Percentiles rank a stretch among this genome's conserved stretches.
These are phyloP conservation scores for Cladosporium sp. DNA, from an alignment of 2,329 filamentous ascomycete genomes.

Conservation along the genomic window DNA sequence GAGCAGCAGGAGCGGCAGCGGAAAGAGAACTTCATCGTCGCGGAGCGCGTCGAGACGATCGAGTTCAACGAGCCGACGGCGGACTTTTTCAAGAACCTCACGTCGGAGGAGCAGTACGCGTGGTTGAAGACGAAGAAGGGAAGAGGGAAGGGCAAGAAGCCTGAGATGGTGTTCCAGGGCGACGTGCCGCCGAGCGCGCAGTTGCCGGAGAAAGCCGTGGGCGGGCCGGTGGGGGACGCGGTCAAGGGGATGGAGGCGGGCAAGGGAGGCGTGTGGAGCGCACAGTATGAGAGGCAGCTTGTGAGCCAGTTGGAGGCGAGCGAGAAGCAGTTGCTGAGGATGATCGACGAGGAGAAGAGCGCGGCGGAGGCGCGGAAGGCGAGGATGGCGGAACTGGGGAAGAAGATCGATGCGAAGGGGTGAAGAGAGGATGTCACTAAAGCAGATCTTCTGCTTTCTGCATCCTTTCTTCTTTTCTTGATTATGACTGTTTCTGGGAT, in stretches of 20 bases:
- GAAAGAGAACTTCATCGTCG: slow-evolving; percentile 64
- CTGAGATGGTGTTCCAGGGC: slow-evolving; percentile 55
- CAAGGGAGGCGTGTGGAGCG: slow-evolving; percentile 57
- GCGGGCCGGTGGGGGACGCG: slow-evolving; percentile 52
- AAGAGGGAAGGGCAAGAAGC: slow-evolving; percentile 53
- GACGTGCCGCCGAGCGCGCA: slow-evolving; percentile 65
- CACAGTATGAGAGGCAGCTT: slow-evolving; percentile 35
- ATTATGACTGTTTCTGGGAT: not conserved
- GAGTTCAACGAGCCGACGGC: slow-evolving; percentile 97
- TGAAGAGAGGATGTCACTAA: not conserved
- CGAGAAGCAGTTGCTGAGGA: slow-evolving; percentile 57
- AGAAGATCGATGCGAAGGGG: slow-evolving; percentile 24
- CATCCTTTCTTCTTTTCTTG: not conserved
- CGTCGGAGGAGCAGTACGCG: slow-evolving; percentile 63
- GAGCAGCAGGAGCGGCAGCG: slow-evolving; percentile 70
- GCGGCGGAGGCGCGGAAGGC: slow-evolving; percentile 32
- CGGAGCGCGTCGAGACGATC: slow-evolving; percentile 88
- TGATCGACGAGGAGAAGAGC: slow-evolving; percentile 34
- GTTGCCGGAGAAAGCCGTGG: slow-evolving; percentile 62
- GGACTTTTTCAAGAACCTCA: slow-evolving; percentile 84
- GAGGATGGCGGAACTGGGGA: slow-evolving; percentile 32
- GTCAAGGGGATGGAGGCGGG: slow-evolving; percentile 63
- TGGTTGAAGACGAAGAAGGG: slow-evolving; percentile 58
- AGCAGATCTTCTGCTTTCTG: not conserved
- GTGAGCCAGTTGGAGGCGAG: slow-evolving; percentile 55